Conservation (phyloP, 2,329 filamentous ascomycete species). For the Aureobasidium melanogenum region DNA sequence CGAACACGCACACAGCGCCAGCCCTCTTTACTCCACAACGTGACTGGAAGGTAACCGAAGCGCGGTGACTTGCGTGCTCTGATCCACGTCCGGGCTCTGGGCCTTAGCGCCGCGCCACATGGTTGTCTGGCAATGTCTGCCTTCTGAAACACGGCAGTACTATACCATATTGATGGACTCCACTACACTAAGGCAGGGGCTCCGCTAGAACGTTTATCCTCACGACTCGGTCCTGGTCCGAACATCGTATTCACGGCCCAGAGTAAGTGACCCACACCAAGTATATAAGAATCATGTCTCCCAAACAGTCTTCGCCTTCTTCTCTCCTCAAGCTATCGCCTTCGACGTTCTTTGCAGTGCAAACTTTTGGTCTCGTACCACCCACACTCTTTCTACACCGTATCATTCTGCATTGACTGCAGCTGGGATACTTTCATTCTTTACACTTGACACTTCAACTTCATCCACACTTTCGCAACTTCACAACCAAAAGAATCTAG, state of each 20-base stretch:
- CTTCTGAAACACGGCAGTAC: constrained; percentile 4
- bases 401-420: constrained; percentile 12
- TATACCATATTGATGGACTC: constrained; percentile 5
- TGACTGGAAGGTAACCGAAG: background rate
- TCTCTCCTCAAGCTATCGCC: constrained; percentile 1
- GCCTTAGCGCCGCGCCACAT: background rate
- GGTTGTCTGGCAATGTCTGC: background rate
- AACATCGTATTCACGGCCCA: background rate
- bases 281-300: constrained; percentile 7
- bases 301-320: background rate
- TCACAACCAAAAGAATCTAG: background rate
- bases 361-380: constrained; percentile 11
- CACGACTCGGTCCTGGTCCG: background rate
- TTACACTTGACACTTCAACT: background rate
- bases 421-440: constrained; percentile 12
- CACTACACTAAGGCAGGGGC: constrained; percentile 11
- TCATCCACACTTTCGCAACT: background rate
- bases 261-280: background rate
- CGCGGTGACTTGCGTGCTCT: constrained; percentile 2
- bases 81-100: background rate
- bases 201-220: background rate
- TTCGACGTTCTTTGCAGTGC: constrained; percentile 11
- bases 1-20: background rate
- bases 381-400: constrained; percentile 8
- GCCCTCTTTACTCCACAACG: background rate